These are phyloP conservation scores for Fusarium udum DNA, from an alignment of 2,329 filamentous ascomycete species.

Conservation along the genomic window DNA sequence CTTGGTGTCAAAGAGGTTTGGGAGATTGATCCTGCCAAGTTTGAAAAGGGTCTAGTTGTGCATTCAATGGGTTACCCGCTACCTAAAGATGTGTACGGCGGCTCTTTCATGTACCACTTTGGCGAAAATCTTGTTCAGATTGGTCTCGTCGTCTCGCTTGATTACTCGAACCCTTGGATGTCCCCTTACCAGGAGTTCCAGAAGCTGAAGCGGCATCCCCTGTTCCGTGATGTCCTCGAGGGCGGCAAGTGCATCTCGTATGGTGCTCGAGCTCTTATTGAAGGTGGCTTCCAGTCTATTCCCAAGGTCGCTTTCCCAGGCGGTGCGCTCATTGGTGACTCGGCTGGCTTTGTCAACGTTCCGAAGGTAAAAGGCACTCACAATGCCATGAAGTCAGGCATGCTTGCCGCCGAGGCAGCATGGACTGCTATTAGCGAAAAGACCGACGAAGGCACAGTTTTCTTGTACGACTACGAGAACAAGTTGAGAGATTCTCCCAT, in stretches of 20 bases:
- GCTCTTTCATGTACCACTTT: conserved; percentile 99
- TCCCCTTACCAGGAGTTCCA: conserved; percentile 97
- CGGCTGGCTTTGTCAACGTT: conserved; percentile 95
- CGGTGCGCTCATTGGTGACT: conserved; percentile 94
- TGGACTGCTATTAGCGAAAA: conserved; percentile 74
- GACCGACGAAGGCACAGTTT: conserved; percentile 74
- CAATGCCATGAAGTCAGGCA: conserved; percentile 96
- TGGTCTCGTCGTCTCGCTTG: conserved; percentile 89
- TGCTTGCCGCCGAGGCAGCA: conserved; percentile 92
- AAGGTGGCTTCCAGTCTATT: conserved; percentile 97
- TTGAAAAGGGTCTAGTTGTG: conserved; percentile 82
- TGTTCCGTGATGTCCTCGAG: conserved; percentile 87
- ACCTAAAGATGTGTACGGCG: conserved; percentile 88
- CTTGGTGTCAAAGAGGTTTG: conserved; percentile 96
- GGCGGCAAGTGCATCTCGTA: conserved; percentile 98
- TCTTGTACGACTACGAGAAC: conserved; percentile 95
- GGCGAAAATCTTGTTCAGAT: conserved; percentile 95
- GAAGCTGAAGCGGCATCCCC: conserved; percentile 97
- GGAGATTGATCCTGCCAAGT: conserved; percentile 94
- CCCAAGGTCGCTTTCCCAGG: conserved; percentile 97
- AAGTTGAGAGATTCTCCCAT: conserved; percentile 85
- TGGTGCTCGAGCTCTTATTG: conserved; percentile 87
- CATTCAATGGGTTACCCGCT: conserved; percentile 96
- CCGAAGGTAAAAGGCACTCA: conserved; percentile 99
- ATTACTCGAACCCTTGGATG: conserved; percentile 96